Conservation (phyloP, 2,329 filamentous ascomycete genomes). For the Alternaria consortialis region DNA sequence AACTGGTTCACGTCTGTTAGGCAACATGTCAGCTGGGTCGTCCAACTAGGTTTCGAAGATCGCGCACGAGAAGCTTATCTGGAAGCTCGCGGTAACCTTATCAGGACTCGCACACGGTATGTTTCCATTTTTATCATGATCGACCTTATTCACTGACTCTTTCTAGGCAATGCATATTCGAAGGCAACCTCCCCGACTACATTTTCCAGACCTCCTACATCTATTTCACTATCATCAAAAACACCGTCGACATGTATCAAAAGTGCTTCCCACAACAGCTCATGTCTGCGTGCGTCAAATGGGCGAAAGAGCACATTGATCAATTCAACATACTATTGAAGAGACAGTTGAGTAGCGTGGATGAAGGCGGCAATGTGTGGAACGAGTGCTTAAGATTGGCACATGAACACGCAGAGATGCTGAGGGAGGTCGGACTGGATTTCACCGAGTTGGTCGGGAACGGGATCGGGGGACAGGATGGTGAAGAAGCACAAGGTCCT, state of each 20-base stretch:
- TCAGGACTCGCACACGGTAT: constrained; percentile 83
- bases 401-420: constrained; percentile 78
- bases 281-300: constrained; percentile 95
- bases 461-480: constrained; percentile 24
- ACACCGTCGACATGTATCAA: constrained; percentile 90
- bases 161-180: constrained; percentile 87
- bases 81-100: constrained; percentile 76
- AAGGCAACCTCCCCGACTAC: constrained; percentile 90
- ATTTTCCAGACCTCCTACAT: constrained; percentile 96
- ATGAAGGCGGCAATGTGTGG: constrained; percentile 79
- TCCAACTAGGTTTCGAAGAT: constrained; percentile 88
- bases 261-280: constrained; percentile 78
- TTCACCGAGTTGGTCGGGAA: constrained; percentile 81
- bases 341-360: constrained; percentile 86
- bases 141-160: not conserved
- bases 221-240: constrained; percentile 93
- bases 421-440: constrained; percentile 87
- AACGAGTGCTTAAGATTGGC: constrained; percentile 83
- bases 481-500: not conserved
- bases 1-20: constrained; percentile 80
- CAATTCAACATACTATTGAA: constrained; percentile 85
- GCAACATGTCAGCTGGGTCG: constrained; percentile 83
- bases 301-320: constrained; percentile 96
- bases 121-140: constrained; percentile 26
- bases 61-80: constrained; percentile 88